Conservation (phyloP, 768 basidiomycete genomes). For the Pleurotus ostreatus region DNA sequence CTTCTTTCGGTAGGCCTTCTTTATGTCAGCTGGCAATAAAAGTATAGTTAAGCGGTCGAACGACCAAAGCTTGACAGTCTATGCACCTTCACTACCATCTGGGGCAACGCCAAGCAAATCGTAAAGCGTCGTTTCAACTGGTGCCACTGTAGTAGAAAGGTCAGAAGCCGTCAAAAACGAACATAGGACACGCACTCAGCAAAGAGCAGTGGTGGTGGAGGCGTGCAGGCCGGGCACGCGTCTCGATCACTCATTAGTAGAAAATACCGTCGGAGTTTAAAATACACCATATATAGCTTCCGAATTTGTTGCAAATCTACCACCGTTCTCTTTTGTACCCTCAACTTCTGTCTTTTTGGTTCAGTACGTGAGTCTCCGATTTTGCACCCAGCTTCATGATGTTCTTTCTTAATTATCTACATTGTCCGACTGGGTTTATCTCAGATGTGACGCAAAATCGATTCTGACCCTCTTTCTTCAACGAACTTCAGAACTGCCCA, state of each 20-base stretch:
- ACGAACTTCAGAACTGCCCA: conserved; percentile 11
- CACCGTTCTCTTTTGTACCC: conserved; percentile 1
- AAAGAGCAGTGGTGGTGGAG: background rate
- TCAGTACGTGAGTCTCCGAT: background rate
- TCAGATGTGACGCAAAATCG: conserved; percentile 44
- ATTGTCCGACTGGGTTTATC: conserved; percentile 71
- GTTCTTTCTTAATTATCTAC: conserved; percentile 70
- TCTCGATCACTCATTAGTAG: conserved; percentile 1
- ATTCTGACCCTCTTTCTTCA: conserved; percentile 23
- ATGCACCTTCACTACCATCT: conserved; percentile 65
- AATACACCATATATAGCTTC: background rate
- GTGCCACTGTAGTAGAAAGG: conserved; percentile 45
- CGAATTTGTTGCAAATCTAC: conserved; percentile 7
- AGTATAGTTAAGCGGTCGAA: conserved; percentile 14
- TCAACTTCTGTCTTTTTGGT: background rate
- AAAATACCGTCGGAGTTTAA: conserved; percentile 6
- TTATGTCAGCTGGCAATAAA: conserved; percentile 66
- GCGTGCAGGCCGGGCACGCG: conserved; percentile 1
- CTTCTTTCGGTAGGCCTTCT: conserved; percentile 92
- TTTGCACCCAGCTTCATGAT: conserved; percentile 41
- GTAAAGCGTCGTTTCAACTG: conserved; percentile 74
- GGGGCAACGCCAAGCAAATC: conserved; percentile 76
- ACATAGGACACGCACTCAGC: background rate
- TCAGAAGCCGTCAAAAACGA: background rate
- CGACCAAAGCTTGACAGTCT: conserved; percentile 1